A percentile compares a stretch with the other conserved stretches of the same genome.
Conservation (phyloP, 768 basidiomycete species). For the Leccinum arenicola region DNA sequence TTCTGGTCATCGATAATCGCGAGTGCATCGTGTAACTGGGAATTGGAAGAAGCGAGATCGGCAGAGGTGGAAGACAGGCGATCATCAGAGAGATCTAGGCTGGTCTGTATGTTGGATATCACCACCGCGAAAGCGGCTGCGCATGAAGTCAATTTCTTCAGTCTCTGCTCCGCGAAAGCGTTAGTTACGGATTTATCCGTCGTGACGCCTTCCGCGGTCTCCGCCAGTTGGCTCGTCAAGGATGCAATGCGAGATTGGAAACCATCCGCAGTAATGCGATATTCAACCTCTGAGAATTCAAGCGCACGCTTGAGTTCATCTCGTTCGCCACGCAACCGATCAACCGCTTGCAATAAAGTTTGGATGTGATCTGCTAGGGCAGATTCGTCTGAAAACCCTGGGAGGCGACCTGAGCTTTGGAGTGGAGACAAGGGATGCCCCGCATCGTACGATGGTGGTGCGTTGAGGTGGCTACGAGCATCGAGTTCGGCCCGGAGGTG, state of each 20-base stretch:
- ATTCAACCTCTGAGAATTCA: slow-evolving; percentile 67
- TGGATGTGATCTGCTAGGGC: slow-evolving; percentile 43
- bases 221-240: slow-evolving; percentile 25
- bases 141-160: slow-evolving; percentile 33
- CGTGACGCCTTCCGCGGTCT: slow-evolving; percentile 18
- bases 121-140: slow-evolving; percentile 38
- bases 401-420: neutral
- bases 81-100: slow-evolving; percentile 22
- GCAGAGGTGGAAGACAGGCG: slow-evolving; percentile 9
- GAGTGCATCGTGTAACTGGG: slow-evolving; percentile 15
- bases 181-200: slow-evolving; percentile 1
- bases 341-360: slow-evolving; percentile 57
- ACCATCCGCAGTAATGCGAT: slow-evolving; percentile 59
- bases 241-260: slow-evolving; percentile 49
- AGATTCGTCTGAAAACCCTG: slow-evolving; percentile 18
- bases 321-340: slow-evolving; percentile 66
- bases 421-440: neutral
- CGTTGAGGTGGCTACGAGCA: neutral
- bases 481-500: slow-evolving; percentile 22
- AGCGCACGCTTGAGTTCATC: slow-evolving; percentile 61
- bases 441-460: neutral
- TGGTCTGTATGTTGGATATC: slow-evolving; percentile 37
- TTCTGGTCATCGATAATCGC: slow-evolving; percentile 21
- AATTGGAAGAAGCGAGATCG: slow-evolving; percentile 16
- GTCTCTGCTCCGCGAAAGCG: slow-evolving; percentile 9